These are phyloP conservation scores for Euphorbia tirucalli DNA, from an alignment of 345 rosid genomes.

Conservation along the genomic window DNA sequence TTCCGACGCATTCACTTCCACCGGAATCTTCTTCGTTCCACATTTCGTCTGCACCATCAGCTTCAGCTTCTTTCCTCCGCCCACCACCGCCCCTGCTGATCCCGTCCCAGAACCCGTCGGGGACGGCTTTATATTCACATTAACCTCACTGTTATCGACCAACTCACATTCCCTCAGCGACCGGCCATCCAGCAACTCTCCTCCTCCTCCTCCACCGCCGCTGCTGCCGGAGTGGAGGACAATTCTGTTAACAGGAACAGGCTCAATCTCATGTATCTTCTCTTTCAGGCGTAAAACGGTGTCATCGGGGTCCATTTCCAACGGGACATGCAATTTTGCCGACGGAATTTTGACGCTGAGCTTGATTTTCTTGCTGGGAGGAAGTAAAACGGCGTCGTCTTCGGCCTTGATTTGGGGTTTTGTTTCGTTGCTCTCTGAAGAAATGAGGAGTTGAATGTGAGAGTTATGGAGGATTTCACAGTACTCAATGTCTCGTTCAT, in stretches of 20 bases:
- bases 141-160: conserved; percentile 31
- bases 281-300: conserved; percentile 40
- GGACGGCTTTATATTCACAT: conserved; percentile 34
- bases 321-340: conserved; percentile 9
- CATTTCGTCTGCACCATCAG: conserved; percentile 56
- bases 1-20: conserved; percentile 61
- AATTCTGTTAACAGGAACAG: conserved; percentile 29
- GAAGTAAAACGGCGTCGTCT: conserved; percentile 14
- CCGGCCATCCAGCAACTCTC: conserved; percentile 29
- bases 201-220: conserved; percentile 37
- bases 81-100: not conserved
- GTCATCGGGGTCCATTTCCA: conserved; percentile 33
- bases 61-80: conserved; percentile 45
- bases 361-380: conserved; percentile 30
- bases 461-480: conserved; percentile 63
- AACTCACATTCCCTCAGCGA: conserved; percentile 32
- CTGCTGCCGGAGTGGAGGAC: conserved; percentile 27
- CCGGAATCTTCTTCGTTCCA: conserved; percentile 59
- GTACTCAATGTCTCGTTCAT: conserved; percentile 52
- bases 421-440: conserved; percentile 10
- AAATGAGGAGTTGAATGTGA: conserved; percentile 48
- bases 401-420: conserved; percentile 30
- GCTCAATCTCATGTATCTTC: conserved; percentile 39
- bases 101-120: conserved; percentile 25
- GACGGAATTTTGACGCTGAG: conserved; percentile 42